Evolutionary conservation across 176 grass and related monocot species (phyloP), one percentile per base, ranked within the genome.

Genomic region (Musa troglodytarum): DNA sequence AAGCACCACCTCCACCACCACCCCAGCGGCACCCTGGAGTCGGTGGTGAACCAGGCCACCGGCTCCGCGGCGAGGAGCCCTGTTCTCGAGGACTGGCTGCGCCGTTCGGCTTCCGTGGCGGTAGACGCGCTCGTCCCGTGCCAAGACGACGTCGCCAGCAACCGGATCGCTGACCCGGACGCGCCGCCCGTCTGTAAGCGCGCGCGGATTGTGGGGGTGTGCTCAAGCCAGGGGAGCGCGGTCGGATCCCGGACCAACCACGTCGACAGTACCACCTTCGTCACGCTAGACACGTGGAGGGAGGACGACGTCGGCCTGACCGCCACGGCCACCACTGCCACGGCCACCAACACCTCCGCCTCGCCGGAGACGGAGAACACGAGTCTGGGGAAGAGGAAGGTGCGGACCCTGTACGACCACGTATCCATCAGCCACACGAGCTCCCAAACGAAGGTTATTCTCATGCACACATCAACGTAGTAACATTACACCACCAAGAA

Each of bases 211-310:
- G 29, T 83, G 2, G 83, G 85, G 19, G 83, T 86, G 74, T 90
- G 89, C 76, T 57, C 88, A 51, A 92, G 96, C 77, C 96, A 95
- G 74, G 96, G 86, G 25, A 99, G 88, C 77, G 82, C 69, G 22
- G 81, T 66, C 12, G 83, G 17, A 3, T 57, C 74, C 28, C 24
- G 50, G 19, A 20, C 80, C 0, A 75, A 81, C n/a, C 75, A 75
- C 53, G 78, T 65, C 57, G 87, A 86, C 16, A 86, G 80, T n/a
- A 65, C 56, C 81, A 71, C 83, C 21, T 61, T 85, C 25, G 23
- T 85, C 71, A 85, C 82, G 63, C 81, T 92, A 14, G 81, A 88
- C 57, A 79, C 79, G n/a, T 76, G 81, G 54, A 77, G 77, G 59
- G 49, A 10, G 19, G 75, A 77, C n/a, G 59, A 77, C 76, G 75